These are phyloP conservation scores for Coemansia furcata DNA, from an alignment of 192 early-diverging fungal species.

Conservation along the genomic window DNA sequence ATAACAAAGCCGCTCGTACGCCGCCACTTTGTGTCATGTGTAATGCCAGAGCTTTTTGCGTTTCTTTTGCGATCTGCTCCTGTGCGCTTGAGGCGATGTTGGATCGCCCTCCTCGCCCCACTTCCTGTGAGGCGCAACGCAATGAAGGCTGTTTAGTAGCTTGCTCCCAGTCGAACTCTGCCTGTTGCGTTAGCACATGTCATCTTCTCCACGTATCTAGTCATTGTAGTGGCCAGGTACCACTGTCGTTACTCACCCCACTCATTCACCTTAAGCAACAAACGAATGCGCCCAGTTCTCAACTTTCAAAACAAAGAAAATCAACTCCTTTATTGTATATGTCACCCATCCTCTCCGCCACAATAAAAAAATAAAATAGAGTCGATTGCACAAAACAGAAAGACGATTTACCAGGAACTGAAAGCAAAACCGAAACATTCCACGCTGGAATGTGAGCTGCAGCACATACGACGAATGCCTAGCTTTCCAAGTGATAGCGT, in stretches of 20 bases:
- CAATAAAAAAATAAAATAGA: background rate
- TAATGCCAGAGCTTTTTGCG: background rate
- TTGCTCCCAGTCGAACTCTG: background rate
- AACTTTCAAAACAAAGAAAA: background rate
- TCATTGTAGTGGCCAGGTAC: background rate
- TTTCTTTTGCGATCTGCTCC: background rate
- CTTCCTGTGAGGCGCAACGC: background rate
- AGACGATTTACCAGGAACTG: background rate
- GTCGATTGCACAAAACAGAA: background rate
- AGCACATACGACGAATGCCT: background rate
- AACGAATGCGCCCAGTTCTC: background rate
- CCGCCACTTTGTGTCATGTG: background rate
- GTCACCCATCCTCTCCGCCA: background rate
- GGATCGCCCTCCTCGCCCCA: background rate
- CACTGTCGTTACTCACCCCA: background rate
- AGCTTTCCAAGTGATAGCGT: background rate
- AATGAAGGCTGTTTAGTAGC: background rate
- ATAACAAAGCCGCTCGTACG: constrained; percentile 1
- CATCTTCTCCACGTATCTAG: background rate
- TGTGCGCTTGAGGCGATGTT: background rate
- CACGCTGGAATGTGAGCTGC: background rate
- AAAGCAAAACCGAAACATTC: background rate
- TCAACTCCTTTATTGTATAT: background rate
- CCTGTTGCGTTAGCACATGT: background rate
- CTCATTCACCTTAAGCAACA: background rate